Evolutionary conservation across 208 protist genomes (phyloP).

Genomic region (Trypanosoma conorhini): DNA sequence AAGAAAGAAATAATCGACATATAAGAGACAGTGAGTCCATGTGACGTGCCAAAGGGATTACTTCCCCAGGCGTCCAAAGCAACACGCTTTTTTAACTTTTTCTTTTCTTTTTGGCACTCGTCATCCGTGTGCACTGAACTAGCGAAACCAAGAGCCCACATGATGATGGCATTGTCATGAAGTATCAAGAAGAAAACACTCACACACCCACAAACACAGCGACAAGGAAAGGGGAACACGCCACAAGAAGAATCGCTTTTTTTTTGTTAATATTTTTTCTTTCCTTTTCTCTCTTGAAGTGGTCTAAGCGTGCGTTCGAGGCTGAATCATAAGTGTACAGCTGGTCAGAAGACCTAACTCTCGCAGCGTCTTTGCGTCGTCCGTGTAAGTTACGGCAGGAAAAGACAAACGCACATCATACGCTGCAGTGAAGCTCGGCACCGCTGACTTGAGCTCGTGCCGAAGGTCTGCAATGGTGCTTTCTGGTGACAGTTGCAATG

Average conservation of each 20-base stretch:
- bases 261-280: background rate
- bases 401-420: slow-evolving; percentile 86
- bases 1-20: too few relatives aligned
- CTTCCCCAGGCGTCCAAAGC: background rate
- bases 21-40: background rate
- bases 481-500: slow-evolving; percentile 44
- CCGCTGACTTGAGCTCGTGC: slow-evolving; percentile 49
- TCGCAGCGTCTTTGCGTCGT: slow-evolving; percentile 63
- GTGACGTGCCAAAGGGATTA: background rate
- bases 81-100: background rate
- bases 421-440: slow-evolving; percentile 40
- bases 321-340: slow-evolving; percentile 65
- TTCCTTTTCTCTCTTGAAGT: background rate
- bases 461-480: slow-evolving; percentile 71
- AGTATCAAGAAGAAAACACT: background rate
- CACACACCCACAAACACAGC: background rate
- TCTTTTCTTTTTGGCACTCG: background rate
- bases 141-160: background rate
- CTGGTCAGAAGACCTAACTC: slow-evolving; percentile 56
- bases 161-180: background rate
- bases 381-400: slow-evolving; percentile 49
- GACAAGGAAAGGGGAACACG: background rate
- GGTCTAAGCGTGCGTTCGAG: background rate
- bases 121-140: background rate
- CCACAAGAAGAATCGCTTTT: background rate